A percentile compares a stretch with the other conserved stretches of the same genome.
Conservation (phyloP, 1,284 basidiomycete species). For the Cryptococcus sp. region DNA sequence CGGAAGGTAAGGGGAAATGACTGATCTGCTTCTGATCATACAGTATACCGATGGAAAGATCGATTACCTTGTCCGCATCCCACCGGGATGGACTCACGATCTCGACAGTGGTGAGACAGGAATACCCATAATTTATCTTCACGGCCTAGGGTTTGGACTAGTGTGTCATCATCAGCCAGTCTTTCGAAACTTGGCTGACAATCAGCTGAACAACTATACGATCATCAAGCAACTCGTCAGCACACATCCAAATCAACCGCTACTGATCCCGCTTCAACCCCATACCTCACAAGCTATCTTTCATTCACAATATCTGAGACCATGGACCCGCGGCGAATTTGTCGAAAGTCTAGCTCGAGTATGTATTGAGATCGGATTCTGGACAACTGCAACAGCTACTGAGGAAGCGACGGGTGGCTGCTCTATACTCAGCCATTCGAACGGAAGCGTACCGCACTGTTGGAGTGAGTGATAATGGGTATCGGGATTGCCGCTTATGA, state of each 20-base stretch:
- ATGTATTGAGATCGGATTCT: slow-evolving; percentile 62
- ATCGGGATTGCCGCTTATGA: neutral
- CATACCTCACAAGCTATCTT: slow-evolving; percentile 81
- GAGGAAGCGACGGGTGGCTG: slow-evolving; percentile 12
- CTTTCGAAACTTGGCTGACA: neutral
- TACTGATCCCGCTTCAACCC: slow-evolving; percentile 74
- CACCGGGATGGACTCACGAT: too few relatives aligned
- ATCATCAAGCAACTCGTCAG: slow-evolving; percentile 45
- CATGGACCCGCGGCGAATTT: slow-evolving; percentile 61
- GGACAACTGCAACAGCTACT: slow-evolving; percentile 10
- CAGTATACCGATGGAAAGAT: too few relatives aligned
- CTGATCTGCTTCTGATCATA: too few relatives aligned
- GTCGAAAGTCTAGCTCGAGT: slow-evolving; percentile 59
- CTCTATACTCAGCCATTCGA: slow-evolving; percentile 74
- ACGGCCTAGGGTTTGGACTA: slow-evolving; percentile 79
- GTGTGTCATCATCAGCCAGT: slow-evolving; percentile 18
- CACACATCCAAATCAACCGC: slow-evolving; percentile 61
- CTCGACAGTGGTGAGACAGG: too few relatives aligned
- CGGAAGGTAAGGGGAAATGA: too few relatives aligned
- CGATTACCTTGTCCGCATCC: too few relatives aligned
- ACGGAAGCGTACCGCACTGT: slow-evolving; percentile 50
- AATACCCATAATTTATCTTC: slow-evolving; percentile 74
- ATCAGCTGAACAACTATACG: slow-evolving; percentile 52
- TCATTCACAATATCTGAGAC: slow-evolving; percentile 64
- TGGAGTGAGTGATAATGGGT: slow-evolving; percentile 29